phyloP scores from a whole-genome alignment of 2,329 filamentous ascomycete species.

The Xylaria sp. region DNA sequence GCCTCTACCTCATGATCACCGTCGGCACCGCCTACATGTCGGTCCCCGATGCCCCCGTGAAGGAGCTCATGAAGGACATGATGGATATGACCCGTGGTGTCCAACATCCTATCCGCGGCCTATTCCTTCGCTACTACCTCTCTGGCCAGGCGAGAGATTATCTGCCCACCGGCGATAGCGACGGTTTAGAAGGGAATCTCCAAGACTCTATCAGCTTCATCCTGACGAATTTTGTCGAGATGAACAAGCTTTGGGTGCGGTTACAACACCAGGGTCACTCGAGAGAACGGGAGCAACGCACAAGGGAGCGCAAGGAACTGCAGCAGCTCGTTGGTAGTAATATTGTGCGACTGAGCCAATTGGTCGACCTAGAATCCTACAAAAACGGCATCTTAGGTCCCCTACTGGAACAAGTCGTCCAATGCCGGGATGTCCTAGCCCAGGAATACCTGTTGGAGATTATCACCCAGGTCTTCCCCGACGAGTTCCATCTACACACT shows the following conservation, averaged over 20 bases:
- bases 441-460: conserved; percentile 98
- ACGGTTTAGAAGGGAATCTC: conserved; percentile 93
- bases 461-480: conserved; percentile 98
- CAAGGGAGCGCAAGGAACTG: conserved; percentile 92
- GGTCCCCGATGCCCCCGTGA: conserved; percentile 96
- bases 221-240: conserved; percentile 98
- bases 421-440: conserved; percentile 94
- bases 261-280: conserved; percentile 98
- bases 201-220: conserved; percentile 99
- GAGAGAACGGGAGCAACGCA: conserved; percentile 89
- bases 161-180: conserved; percentile 81
- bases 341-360: conserved; percentile 90
- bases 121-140: conserved; percentile 96
- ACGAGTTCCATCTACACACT: conserved; percentile 97
- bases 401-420: conserved; percentile 94
- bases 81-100: conserved; percentile 99
- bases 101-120: conserved; percentile 92
- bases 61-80: conserved; percentile 99
- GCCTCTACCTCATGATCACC: conserved; percentile 98
- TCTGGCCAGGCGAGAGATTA: conserved; percentile 93
- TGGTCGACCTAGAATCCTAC: conserved; percentile 95
- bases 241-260: conserved; percentile 99
- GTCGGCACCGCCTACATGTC: conserved; percentile 99
- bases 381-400: conserved; percentile 89
- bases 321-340: conserved; percentile 97